A percentile compares a stretch with the other conserved stretches of the same genome.
phyloP scores from a whole-genome alignment of 805 yeast genomes.

The Candida xyloterini region DNA sequence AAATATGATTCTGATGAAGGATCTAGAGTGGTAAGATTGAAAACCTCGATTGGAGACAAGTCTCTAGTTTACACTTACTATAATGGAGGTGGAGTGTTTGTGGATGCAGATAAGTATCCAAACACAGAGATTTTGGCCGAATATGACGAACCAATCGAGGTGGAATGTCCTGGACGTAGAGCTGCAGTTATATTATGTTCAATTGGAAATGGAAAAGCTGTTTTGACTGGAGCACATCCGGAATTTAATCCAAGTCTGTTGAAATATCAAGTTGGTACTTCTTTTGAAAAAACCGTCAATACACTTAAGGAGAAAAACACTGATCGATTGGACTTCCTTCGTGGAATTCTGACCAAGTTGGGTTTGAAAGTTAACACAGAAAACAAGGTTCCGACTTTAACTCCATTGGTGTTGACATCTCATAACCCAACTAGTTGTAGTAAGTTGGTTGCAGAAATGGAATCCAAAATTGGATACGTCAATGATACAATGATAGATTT shows the following conservation, averaged over 20 bases:
- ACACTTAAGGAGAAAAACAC: conserved; percentile 43
- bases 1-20: conserved; percentile 75
- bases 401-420: conserved; percentile 62
- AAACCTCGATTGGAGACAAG: conserved; percentile 32
- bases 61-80: conserved; percentile 47
- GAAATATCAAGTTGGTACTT: conserved; percentile 29
- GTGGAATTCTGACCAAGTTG: conserved; percentile 51
- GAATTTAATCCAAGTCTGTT: conserved; percentile 66
- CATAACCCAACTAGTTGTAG: conserved; percentile 30
- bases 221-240: conserved; percentile 86
- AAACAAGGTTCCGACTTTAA: conserved; percentile 57
- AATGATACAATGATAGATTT: conserved; percentile 46
- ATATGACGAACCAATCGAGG: conserved; percentile 56
- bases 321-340: conserved; percentile 54
- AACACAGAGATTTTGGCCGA: conserved; percentile 72
- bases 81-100: conserved; percentile 90
- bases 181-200: conserved; percentile 75
- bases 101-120: conserved; percentile 59
- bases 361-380: conserved; percentile 68
- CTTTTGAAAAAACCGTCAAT: conserved; percentile 36
- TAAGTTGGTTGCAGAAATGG: conserved; percentile 33
- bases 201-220: conserved; percentile 71
- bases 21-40: conserved; percentile 55
- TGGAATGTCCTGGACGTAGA: conserved; percentile 34
- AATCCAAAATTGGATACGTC: conserved; percentile 34